Evolutionary conservation across 2,329 filamentous ascomycete genomes (phyloP), one percentile per base, ranked within the genome.

Genomic region (Botryotinia narcissicola): DNA sequence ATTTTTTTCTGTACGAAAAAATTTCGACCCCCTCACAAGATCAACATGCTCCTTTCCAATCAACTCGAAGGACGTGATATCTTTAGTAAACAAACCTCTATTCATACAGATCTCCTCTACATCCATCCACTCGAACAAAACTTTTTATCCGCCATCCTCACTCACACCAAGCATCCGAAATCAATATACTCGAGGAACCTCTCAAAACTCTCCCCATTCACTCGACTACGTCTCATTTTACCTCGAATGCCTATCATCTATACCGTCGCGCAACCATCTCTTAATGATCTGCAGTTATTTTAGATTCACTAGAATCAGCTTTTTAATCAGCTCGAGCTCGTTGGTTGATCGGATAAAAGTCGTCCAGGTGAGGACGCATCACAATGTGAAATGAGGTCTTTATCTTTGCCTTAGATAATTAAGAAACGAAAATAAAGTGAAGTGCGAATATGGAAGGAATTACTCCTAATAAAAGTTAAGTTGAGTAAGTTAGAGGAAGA

Each of bases 101-200:
- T 29, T 18, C 12, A 18, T 3, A 18, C 1, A 9, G 4, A 8
- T 57, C 14, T 8, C 8, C 12, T 8, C 0, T 57, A 18, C 1
- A 18, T 57, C 0, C 14, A 18, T 29, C 29, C 14, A 57, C 51
- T 29, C 16, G 6, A 57, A 18, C 0, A 1, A 57, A 57, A 0
- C 1, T 8, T 18, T 54, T 18, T 57, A 54, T n/a, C 44, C 44
- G 20, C 9, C 2, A 1, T 22, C 51, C 51, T 57, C n/a, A 18
- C 51, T 57, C n/a, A 18, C 16, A 16, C n/a, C n/a, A 8, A 29
- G 51, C 6, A 14, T 18, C 51, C 6, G 18, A 3, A 54, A 29
- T 4, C n/a, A 29, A 54, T 6, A 18, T 18, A 29, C n/a, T 54
- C 51, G 4, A 29, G n/a, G 6, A 29, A 3, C 14, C n/a, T 54